Conservation (phyloP, 345 rosid species). For the Sisymbrium irio region DNA sequence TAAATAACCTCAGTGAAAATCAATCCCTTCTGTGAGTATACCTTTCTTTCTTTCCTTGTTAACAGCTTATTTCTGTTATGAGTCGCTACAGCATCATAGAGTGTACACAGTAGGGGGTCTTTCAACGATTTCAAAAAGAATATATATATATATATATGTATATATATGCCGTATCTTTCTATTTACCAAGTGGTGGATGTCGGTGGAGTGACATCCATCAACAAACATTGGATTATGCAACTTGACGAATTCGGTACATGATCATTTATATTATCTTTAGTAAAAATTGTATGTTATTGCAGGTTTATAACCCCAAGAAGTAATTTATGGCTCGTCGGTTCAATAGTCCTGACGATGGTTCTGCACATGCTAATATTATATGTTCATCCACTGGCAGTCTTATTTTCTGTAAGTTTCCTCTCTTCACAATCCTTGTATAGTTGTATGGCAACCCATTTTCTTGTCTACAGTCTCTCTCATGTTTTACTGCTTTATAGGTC, state of each 20-base stretch:
- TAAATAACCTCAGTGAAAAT: slow-evolving; percentile 98
- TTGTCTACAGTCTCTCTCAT: slow-evolving; percentile 24
- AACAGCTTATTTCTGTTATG: slow-evolving; percentile 1
- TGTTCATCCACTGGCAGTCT: slow-evolving; percentile 78
- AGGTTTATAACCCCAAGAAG: slow-evolving; percentile 98
- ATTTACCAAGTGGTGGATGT: not conserved
- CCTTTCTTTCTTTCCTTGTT: slow-evolving; percentile 3
- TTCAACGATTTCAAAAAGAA: not conserved
- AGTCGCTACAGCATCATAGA: not conserved
- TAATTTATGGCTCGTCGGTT: slow-evolving; percentile 94
- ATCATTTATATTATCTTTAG: not conserved
- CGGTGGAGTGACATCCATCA: not conserved
- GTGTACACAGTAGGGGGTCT: not conserved
- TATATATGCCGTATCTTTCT: too few relatives aligned
- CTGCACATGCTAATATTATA: slow-evolving; percentile 83
- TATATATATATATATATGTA: too few relatives aligned
- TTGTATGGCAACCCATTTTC: not conserved
- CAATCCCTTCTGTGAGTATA: slow-evolving; percentile 89
- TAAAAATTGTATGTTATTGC: slow-evolving; percentile 32
- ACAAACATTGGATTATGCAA: not conserved
- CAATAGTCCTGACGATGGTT: slow-evolving; percentile 87
- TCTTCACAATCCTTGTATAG: slow-evolving; percentile 4
- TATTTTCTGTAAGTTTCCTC: slow-evolving; percentile 82
- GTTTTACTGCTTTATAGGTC: slow-evolving; percentile 56
- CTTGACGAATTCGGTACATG: not conserved